Evolutionary conservation across 2,329 filamentous ascomycete species (phyloP), one percentile per base, ranked within the genome.

Genomic region (Malbranchea cinnamomea): DNA sequence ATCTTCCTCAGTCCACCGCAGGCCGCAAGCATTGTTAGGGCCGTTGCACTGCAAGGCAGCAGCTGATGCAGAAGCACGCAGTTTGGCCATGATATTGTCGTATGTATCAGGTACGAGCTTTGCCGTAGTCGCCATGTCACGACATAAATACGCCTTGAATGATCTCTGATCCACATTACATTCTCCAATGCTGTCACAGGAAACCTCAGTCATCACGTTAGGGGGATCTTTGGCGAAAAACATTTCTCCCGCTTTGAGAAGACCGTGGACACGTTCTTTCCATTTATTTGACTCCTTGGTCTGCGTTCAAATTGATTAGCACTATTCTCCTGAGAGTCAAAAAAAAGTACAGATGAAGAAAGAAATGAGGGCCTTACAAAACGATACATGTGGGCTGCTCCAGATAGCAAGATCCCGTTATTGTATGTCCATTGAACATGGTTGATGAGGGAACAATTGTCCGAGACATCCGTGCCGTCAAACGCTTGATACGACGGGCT

Each of bases 61-160:
- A 1, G 63, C 66, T 16, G 48, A 40, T 0, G 70, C 73, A 4
- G 66, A 68, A 1, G 59, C 53, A 21, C 57, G 52, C 2, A 78
- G 50, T n/a, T 62, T 57, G 0, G 65, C 60, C 43, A 67, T 57
- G 31, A 77, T 57, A 6, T 47, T 44, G 20, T 62, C 50, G 36
- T 54, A 52, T 3, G 67, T 67, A 41, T 63, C 72, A 0, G 71
- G 71, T 0, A 68, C 71, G 34, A 74, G 54, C 40, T 74, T 65
- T 1, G 62, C 63, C 4, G 68, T 62, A 3, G 63, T 57, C 9
- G 67, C 69, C 53, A 63, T 59, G 63, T 70, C 78, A 22, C 73
- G 67, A 0, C 65, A 56, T 4, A 77, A 58, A 44, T 74, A 77
- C 7, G 70, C 71, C 50, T 78, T 78, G 60, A 78, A 78, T 1